Conservation (phyloP, 2,329 filamentous ascomycete genomes). For the Paecilomyces variotii region DNA sequence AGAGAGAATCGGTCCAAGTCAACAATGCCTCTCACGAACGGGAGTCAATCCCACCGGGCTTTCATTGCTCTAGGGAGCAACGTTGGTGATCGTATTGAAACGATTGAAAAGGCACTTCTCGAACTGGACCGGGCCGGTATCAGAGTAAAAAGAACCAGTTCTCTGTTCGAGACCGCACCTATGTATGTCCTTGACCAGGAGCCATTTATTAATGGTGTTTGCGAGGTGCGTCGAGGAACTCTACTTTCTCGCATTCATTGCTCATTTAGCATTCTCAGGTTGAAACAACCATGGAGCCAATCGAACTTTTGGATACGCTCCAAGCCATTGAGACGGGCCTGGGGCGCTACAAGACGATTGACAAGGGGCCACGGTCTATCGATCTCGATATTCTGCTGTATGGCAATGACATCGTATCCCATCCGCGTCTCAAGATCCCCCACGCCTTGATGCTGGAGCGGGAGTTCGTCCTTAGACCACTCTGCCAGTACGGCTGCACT, state of each 20-base stretch:
- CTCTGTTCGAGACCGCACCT: slow-evolving; percentile 86
- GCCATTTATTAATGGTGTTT: slow-evolving; percentile 84
- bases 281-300: slow-evolving; percentile 66
- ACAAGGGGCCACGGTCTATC: slow-evolving; percentile 91
- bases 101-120: slow-evolving; percentile 76
- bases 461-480: slow-evolving; percentile 84
- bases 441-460: slow-evolving; percentile 80
- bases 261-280: slow-evolving; percentile 47
- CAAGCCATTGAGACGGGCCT: slow-evolving; percentile 76
- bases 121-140: slow-evolving; percentile 69
- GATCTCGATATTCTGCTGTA: slow-evolving; percentile 90
- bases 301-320: slow-evolving; percentile 68
- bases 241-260: slow-evolving; percentile 2
- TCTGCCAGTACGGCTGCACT: slow-evolving; percentile 45
- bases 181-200: slow-evolving; percentile 94
- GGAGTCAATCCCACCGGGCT: slow-evolving; percentile 38
- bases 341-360: slow-evolving; percentile 73
- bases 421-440: slow-evolving; percentile 72
- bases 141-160: slow-evolving; percentile 69
- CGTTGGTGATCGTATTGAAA: slow-evolving; percentile 71
- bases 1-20: slow-evolving; percentile 5
- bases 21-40: slow-evolving; percentile 11
- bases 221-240: slow-evolving; percentile 57
- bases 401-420: slow-evolving; percentile 55
- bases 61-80: slow-evolving; percentile 92